Conservation (phyloP, 1,284 basidiomycete genomes). For the Sutorius eximius region DNA sequence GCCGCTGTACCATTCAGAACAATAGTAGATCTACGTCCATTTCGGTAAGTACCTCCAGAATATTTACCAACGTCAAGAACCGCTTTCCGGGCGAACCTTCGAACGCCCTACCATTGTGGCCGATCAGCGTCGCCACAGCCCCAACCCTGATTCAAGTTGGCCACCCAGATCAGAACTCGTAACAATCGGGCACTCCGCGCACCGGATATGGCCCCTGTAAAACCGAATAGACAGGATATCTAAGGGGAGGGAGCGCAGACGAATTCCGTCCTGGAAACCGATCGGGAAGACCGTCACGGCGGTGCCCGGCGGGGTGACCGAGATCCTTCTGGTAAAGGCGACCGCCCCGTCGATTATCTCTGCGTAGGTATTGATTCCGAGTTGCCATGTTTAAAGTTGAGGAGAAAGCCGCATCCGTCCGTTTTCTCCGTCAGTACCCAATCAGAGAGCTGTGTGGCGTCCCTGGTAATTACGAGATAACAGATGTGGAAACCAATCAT, state of each 20-base stretch:
- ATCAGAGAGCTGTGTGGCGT: constrained; percentile 23
- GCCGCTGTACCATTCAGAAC: constrained; percentile 29
- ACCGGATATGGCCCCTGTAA: constrained; percentile 20
- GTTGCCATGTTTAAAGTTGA: constrained; percentile 27
- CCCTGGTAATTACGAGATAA: constrained; percentile 28
- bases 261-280: constrained; percentile 23
- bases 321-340: constrained; percentile 10
- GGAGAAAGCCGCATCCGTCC: constrained; percentile 16
- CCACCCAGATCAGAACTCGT: constrained; percentile 11
- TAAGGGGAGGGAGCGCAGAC: constrained; percentile 14
- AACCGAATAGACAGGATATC: constrained; percentile 15
- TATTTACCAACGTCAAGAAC: constrained; percentile 18
- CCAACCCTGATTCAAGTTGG: constrained; percentile 19
- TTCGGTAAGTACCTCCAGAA: constrained; percentile 22
- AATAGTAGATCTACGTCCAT: constrained; percentile 30
- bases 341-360: constrained; percentile 22
- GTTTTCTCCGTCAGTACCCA: constrained; percentile 24
- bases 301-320: constrained; percentile 24
- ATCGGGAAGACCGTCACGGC: constrained; percentile 24
- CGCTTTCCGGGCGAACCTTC: constrained; percentile 19
- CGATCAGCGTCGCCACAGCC: constrained; percentile 22
- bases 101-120: constrained; percentile 14
- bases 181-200: constrained; percentile 16
- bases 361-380: constrained; percentile 27
- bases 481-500: constrained; percentile 24